Percentiles rank a stretch among this genome's conserved stretches.
phyloP scores from a whole-genome alignment of 1,139 yeast genomes.

The Geotrichum carabidarum region DNA sequence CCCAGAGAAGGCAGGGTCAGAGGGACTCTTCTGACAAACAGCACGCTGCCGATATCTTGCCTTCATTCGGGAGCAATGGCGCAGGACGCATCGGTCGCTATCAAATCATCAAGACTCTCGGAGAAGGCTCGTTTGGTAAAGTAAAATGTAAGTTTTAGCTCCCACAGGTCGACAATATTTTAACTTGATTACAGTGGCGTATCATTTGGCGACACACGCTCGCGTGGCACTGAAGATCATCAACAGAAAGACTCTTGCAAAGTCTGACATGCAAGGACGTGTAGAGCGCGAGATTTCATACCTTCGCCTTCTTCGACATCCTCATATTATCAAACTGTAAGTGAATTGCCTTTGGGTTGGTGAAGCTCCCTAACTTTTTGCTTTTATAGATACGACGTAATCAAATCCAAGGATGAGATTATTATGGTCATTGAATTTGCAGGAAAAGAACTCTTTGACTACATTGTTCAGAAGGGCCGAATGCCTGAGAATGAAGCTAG shows the following conservation, averaged over 20 bases:
- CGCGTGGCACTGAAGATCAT: conserved; percentile 91
- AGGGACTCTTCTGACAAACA: neutral
- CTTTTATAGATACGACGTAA: conserved; percentile 63
- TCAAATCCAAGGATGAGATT: conserved; percentile 91
- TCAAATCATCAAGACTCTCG: conserved; percentile 88
- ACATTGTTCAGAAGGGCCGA: conserved; percentile 90
- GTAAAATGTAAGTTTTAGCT: conserved; percentile 50
- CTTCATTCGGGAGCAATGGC: conserved; percentile 24
- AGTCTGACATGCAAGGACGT: conserved; percentile 96
- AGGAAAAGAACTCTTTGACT: conserved; percentile 91
- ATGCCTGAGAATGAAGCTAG: conserved; percentile 95
- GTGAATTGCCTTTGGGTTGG: neutral
- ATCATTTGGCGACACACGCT: conserved; percentile 88
- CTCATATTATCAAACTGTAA: conserved; percentile 82
- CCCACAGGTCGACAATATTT: neutral
- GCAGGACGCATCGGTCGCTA: conserved; percentile 70
- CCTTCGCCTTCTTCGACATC: conserved; percentile 83
- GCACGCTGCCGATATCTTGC: conserved; percentile 24
- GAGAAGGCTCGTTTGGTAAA: conserved; percentile 97
- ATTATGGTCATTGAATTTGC: conserved; percentile 98
- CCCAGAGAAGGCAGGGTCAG: neutral
- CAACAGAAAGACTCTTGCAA: conserved; percentile 87
- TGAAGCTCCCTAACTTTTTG: neutral
- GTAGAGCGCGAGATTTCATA: conserved; percentile 93
- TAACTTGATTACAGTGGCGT: conserved; percentile 49